A percentile compares a stretch with the other conserved stretches of the same genome.
These are phyloP conservation scores for Sporisorium iseilematis-ciliati DNA, from an alignment of 1,284 basidiomycete genomes.

Conservation along the genomic window DNA sequence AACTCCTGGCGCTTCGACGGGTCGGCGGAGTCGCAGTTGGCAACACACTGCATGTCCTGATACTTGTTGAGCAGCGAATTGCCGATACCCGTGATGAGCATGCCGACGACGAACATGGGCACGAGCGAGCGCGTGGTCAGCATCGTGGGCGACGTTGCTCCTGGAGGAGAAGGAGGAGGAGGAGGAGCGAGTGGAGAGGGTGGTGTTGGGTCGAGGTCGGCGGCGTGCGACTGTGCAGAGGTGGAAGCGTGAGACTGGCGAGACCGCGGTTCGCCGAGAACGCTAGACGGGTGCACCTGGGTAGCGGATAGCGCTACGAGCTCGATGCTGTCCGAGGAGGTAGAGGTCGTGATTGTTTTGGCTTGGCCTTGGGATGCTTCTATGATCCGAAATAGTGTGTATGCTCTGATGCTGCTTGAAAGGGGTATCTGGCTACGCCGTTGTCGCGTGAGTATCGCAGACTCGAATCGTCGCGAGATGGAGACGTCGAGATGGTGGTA, in stretches of 20 bases:
- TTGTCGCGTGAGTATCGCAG: too few relatives aligned
- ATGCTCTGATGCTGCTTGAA: too few relatives aligned
- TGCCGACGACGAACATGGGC: conserved; percentile 72
- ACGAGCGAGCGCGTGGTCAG: conserved; percentile 50
- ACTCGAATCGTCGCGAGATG: not conserved
- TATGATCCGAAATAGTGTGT: too few relatives aligned
- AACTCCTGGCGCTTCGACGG: conserved; percentile 54
- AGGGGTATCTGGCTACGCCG: too few relatives aligned
- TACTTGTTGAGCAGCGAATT: conserved; percentile 69
- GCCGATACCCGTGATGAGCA: conserved; percentile 73
- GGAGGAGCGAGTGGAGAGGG: too few relatives aligned
- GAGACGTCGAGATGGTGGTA: conserved; percentile 5
- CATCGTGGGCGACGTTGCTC: conserved; percentile 34
- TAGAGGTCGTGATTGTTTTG: conserved; percentile 16
- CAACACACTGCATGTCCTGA: conserved; percentile 71
- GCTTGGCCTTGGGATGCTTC: not conserved
- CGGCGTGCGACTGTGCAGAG: conserved; percentile 7
- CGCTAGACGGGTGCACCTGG: conserved; percentile 26
- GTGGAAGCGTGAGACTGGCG: conserved; percentile 12
- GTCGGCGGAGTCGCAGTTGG: conserved; percentile 64
- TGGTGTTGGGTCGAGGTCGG: too few relatives aligned
- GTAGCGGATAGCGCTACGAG: conserved; percentile 39
- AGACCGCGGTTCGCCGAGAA: conserved; percentile 21
- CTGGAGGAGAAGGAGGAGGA: not conserved
- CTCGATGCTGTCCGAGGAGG: conserved; percentile 23